Conservation (phyloP, 1,284 basidiomycete genomes). For the Afroboletus lepidellus region DNA sequence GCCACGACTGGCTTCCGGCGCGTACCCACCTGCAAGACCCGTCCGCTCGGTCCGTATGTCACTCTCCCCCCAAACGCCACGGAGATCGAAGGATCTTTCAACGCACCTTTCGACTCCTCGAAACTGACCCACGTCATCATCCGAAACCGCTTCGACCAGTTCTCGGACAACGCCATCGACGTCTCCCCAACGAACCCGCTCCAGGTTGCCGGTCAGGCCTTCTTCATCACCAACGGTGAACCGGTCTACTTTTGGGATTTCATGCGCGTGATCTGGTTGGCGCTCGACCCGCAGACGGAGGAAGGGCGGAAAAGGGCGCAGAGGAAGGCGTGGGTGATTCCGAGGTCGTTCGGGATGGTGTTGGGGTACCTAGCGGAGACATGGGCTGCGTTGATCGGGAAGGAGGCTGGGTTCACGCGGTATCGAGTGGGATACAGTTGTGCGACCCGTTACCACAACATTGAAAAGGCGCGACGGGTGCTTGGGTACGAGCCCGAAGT, state of each 20-base stretch:
- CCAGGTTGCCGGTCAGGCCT: constrained; percentile 88
- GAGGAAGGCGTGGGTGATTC: constrained; percentile 52
- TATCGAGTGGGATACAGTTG: constrained; percentile 82
- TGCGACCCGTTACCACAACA: constrained; percentile 85
- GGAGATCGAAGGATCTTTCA: constrained; percentile 60
- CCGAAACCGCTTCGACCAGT: constrained; percentile 74
- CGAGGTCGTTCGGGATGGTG: constrained; percentile 64
- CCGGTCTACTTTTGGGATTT: constrained; percentile 98
- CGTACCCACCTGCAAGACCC: constrained; percentile 75
- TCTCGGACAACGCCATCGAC: constrained; percentile 55
- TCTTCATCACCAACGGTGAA: constrained; percentile 98
- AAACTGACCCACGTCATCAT: constrained; percentile 57
- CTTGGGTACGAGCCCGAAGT: constrained; percentile 93
- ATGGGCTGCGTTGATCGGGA: constrained; percentile 74
- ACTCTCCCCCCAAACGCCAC: constrained; percentile 58
- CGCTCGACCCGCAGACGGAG: constrained; percentile 61
- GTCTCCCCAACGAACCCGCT: constrained; percentile 54
- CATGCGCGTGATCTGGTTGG: constrained; percentile 81
- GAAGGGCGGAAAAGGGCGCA: constrained; percentile 32
- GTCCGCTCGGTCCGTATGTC: constrained; percentile 79
- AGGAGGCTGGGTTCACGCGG: constrained; percentile 86
- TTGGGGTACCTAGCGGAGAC: constrained; percentile 75
- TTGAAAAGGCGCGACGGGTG: constrained; percentile 90
- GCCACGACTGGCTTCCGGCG: constrained; percentile 60
- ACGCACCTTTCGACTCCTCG: constrained; percentile 45